Conservation (phyloP, 2,329 filamentous ascomycete species). For the Alternaria triticimaculans region DNA sequence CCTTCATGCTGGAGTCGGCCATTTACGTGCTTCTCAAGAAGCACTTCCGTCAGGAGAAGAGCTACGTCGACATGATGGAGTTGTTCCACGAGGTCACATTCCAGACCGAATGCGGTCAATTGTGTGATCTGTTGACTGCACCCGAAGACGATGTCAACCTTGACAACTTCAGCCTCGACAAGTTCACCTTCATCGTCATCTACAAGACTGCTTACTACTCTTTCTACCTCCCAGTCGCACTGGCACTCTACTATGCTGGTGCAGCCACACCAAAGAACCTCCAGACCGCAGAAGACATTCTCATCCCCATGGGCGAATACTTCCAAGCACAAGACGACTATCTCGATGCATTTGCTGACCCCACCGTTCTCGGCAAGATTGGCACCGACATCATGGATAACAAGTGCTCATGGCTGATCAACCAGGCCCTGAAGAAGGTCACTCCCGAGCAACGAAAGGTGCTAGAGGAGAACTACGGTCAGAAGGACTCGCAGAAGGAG, state of each 20-base stretch:
- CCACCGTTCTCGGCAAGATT: slow-evolving; percentile 94
- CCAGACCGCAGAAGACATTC: slow-evolving; percentile 85
- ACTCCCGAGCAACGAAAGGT: slow-evolving; percentile 85
- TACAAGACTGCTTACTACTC: slow-evolving; percentile 99
- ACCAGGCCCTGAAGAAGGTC: slow-evolving; percentile 83
- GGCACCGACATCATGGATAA: slow-evolving; percentile 99
- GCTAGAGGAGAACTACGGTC: slow-evolving; percentile 91
- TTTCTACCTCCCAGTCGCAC: slow-evolving; percentile 95
- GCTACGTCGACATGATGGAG: slow-evolving; percentile 91
- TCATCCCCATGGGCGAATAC: slow-evolving; percentile 97
- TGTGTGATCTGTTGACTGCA: slow-evolving; percentile 92
- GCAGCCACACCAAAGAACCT: slow-evolving; percentile 88
- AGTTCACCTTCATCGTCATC: slow-evolving; percentile 98
- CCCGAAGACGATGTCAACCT: slow-evolving; percentile 94
- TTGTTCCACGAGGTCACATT: slow-evolving; percentile 94
- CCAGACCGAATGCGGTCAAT: slow-evolving; percentile 95
- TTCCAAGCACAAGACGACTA: slow-evolving; percentile 99
- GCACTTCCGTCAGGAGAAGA: slow-evolving; percentile 85
- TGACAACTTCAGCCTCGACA: slow-evolving; percentile 92
- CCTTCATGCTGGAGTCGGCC: slow-evolving; percentile 89
- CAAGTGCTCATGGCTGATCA: slow-evolving; percentile 99
- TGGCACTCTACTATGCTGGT: slow-evolving; percentile 85
- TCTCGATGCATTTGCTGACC: slow-evolving; percentile 95
- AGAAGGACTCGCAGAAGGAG: slow-evolving; percentile 85
- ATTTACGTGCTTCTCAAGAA: slow-evolving; percentile 95